Base-by-base conservation (phyloP, 805 yeast genomes). In the Clavispora phyllophila region DNA sequence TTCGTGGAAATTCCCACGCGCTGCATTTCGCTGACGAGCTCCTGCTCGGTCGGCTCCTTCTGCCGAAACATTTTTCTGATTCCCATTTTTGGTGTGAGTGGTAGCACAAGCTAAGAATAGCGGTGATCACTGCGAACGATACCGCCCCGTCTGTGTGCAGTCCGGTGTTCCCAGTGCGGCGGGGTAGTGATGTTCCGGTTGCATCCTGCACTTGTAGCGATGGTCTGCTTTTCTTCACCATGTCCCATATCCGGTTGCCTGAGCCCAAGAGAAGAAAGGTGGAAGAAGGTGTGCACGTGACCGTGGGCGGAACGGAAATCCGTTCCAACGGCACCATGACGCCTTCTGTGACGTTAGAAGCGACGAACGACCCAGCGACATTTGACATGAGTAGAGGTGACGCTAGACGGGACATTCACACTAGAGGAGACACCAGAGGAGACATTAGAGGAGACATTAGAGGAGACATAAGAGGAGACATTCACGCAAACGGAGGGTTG, bases 31-130 rank as follows among this genome's bases (percentile, higher is more conserved):
- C 67, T 67, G 37, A 65, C 55, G 45, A 73, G 56, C 56, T 76
- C 77, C 42, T 63, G 70, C 44, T 72, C 76, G 22, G 75, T 69
- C 28, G 74, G 75, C 48, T 76, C 81, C 52, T 73, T 76, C 59
- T 62, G 70, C 51, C 62, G 70, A 57, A 73, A 73, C 55, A 71
- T 66, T 45, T 67, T 66, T 48, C 65, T 72, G 48, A 70, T 40
- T 9, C 76, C 77, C 79, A 74, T 74, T 37, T 23, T 61, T n/a
- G n/a, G n/a, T n/a, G n/a, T n/a, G n/a, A n/a, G n/a, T n/a, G n/a
- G n/a, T n/a, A n/a, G n/a, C n/a, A n/a, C n/a, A n/a, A n/a, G n/a
- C 25, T 23, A 23, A 2, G 9, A 23, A 9, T 23, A 5, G 2
- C 25, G 25, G 25, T 25, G 28, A 25, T 12, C 28, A 25, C 28